A percentile compares a stretch with the other conserved stretches of the same genome.
Evolutionary conservation across 345 rosid species (phyloP).

Genomic region (Salix dunnii): DNA sequence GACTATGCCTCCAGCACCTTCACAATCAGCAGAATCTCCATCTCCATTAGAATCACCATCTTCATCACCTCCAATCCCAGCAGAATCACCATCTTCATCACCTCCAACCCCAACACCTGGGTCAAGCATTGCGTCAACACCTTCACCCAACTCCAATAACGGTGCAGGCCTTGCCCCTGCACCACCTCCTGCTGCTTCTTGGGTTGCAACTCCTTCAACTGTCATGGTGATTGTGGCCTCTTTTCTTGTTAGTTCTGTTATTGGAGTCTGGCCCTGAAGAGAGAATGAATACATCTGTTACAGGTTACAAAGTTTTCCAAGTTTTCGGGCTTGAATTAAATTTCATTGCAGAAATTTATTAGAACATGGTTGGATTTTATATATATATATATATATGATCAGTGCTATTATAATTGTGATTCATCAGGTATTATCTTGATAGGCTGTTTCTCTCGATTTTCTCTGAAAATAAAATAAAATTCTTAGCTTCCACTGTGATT

Average conservation of each 20-base stretch:
- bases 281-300: background rate
- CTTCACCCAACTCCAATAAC: background rate
- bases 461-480: too few species aligned
- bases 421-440: too few species aligned
- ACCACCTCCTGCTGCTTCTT: background rate
- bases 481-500: too few species aligned
- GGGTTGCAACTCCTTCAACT: background rate
- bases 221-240: constrained; percentile 12
- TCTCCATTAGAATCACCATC: too few species aligned
- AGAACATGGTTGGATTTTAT: background rate
- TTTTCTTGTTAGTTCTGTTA: background rate
- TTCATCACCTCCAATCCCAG: background rate
- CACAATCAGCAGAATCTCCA: background rate
- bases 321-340: background rate
- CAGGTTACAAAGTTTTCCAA: background rate
- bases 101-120: background rate
- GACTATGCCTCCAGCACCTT: constrained; percentile 14
- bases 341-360: background rate
- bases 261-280: background rate
- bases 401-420: too few species aligned
- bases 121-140: background rate
- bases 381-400: too few species aligned
- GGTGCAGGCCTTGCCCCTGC: background rate
- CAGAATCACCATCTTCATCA: background rate
- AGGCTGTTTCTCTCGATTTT: too few species aligned